Evolutionary conservation across 805 yeast species (phyloP), one percentile per base, ranked within the genome.

Genomic region (Metschnikowia continentalis): DNA sequence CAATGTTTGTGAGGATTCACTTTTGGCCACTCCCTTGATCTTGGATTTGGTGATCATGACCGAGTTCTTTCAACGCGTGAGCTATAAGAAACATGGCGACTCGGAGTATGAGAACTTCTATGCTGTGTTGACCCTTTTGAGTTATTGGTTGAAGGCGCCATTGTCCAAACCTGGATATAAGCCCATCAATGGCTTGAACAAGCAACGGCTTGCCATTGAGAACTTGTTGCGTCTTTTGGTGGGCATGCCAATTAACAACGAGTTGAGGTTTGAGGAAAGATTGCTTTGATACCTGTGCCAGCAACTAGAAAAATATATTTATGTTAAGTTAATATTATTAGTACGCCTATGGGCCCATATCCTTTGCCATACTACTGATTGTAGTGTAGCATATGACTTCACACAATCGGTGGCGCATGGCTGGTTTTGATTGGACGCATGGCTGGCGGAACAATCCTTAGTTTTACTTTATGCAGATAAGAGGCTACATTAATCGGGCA

Each of bases 91-190:
- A 63, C 73, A 72, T 32, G 78, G 70, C 11, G 76, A 71, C 36
- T 72, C 64, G 30, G 71, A 77, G 41, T 88, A 75, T 69, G 81
- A 86, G 57, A 75, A 78, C 53, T 81, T 91, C 74, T 90, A 91
- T 73, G 82, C 96, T 22, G 91, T 92, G 46, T 77, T 92, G 66
- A 82, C 95, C 15, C 87, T 90, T 69, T 78, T 91, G 69, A 82
- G 91, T 65, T 91, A 91, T 75, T 91, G 97, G 97, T 83, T 92
- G 66, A 91, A 91, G 78, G 97, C 97, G 2, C 98, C 98, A 57
- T 81, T 91, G 61, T 84, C 96, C 46, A 88, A 92, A 73, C 88
- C 90, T 46, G 97, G 97, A 4, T 88, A 78, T 72, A 86, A 88
- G 66, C 85, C 96, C 32, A 88, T 91, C 63, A 91, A 91, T 64